A percentile compares a stretch with the other conserved stretches of the same genome.
Conservation (phyloP, 192 early-diverging fungal species). For the Haplosporangium gracile region DNA sequence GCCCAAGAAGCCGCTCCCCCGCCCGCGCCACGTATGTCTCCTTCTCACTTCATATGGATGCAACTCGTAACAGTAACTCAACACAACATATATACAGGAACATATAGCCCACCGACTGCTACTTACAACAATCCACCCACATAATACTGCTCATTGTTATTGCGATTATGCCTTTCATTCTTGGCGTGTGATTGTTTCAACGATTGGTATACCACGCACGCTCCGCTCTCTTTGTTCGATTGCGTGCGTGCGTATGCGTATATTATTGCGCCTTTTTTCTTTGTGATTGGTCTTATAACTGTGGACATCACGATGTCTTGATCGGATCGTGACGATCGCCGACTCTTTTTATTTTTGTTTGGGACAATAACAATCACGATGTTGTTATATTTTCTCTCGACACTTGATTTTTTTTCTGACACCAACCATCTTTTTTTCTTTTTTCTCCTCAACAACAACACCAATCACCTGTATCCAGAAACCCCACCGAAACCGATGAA, state of each 20-base stretch:
- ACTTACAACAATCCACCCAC: no score
- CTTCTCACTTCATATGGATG: not conserved
- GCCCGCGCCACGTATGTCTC: constrained; percentile 43
- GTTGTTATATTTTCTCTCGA: no score
- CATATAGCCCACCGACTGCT: not conserved
- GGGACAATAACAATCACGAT: not conserved
- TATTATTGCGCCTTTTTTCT: not conserved
- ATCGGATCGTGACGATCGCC: not conserved
- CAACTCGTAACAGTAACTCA: not conserved
- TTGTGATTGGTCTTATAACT: not conserved
- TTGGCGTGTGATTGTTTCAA: not conserved
- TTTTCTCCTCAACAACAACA: constrained; percentile 5
- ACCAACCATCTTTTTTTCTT: constrained; percentile 14
- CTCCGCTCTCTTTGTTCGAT: not conserved
- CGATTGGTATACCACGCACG: not conserved
- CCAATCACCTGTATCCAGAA: constrained; percentile 12
- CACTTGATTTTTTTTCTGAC: not conserved
- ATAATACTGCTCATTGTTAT: no score
- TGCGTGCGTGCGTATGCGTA: not conserved
- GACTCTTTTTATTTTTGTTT: not conserved
- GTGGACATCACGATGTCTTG: not conserved
- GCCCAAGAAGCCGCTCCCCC: constrained; percentile 52
- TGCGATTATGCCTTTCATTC: not conserved
- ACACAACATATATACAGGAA: not conserved
- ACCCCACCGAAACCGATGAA: constrained; percentile 39